These are phyloP conservation scores for Rachicladosporium sp. DNA, from an alignment of 2,329 filamentous ascomycete genomes.

Conservation along the genomic window DNA sequence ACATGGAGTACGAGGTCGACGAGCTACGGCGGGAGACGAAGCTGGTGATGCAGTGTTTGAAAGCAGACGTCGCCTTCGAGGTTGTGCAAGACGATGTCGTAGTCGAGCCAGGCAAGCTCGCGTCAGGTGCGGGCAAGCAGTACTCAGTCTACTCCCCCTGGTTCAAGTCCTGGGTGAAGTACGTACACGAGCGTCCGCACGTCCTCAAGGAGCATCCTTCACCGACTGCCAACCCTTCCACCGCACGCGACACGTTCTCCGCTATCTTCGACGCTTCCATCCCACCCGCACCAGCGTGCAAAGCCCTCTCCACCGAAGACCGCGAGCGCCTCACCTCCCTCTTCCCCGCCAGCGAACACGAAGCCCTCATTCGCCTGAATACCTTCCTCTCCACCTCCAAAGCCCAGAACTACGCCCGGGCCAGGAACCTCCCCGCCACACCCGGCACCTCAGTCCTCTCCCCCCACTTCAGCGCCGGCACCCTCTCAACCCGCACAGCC, in stretches of 20 bases:
- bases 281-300: slow-evolving; percentile 51
- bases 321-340: slow-evolving; percentile 44
- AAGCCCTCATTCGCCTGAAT: slow-evolving; percentile 50
- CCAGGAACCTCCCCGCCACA: slow-evolving; percentile 53
- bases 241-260: slow-evolving; percentile 36
- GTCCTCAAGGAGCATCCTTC: slow-evolving; percentile 50
- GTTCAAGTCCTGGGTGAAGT: slow-evolving; percentile 63
- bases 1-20: slow-evolving; percentile 86
- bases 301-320: slow-evolving; percentile 48
- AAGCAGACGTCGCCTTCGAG: slow-evolving; percentile 55
- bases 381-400: slow-evolving; percentile 53
- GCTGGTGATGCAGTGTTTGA: slow-evolving; percentile 48
- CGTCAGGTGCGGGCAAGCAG: slow-evolving; percentile 58
- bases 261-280: slow-evolving; percentile 49
- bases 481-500: slow-evolving; percentile 54
- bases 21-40: slow-evolving; percentile 66
- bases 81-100: slow-evolving; percentile 71
- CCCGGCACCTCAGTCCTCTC: slow-evolving; percentile 57
- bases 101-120: slow-evolving; percentile 59
- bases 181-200: slow-evolving; percentile 58
- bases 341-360: slow-evolving; percentile 67
- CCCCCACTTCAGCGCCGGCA: slow-evolving; percentile 59
- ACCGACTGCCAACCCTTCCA: slow-evolving; percentile 43
- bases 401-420: slow-evolving; percentile 48
- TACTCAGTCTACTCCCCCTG: slow-evolving; percentile 79